Base-by-base conservation (phyloP, 83 land plant genomes). In the Isoetes engelmannii region DNA sequence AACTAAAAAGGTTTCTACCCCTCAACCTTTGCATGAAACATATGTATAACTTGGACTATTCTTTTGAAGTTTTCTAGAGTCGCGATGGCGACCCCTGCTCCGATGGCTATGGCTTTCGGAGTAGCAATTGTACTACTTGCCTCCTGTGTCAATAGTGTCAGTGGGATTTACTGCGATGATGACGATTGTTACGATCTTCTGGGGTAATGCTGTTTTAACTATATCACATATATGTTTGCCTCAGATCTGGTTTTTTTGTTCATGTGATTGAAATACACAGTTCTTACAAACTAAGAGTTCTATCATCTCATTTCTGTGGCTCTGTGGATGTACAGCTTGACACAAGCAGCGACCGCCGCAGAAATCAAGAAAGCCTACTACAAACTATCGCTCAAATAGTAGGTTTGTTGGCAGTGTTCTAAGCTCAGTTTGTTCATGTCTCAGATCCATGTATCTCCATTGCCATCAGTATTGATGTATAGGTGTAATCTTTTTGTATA, bases 161-260 rank as follows among this genome's bases (percentile, higher is more conserved):
- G 37, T 6, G 81, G 92, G 60, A 93, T 93, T 68, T 90, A 93
- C 88, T 93, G 98, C 72, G 98, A 88, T 47, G 98, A 93, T 47
- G 98, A 91, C 63, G 97, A 93, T 68, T 93, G 98, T 80, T 93
- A 93, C 75, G 98, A 93, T 79, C 88, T 93, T 58, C 88, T 93
- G 45, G 98, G 98, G 98, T 93, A 61, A 5, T 37, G 47, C 45
- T 51, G n/a, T 66, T 67, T 17, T 64, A 65, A 13, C 5, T 3
- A 20, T 44, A 17, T 43, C 18, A 42, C 54, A 51, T 10, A 0
- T 3, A 51, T 51, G 15, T 15, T 51, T 51, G 12, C 54, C 15
- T 51, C 54, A 51, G 15, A 51, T 28, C 37, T 28, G 37, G 54
- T 51, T 51, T 49, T 49, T 51, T 0, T 51, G 54, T 51, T 15